Conservation (phyloP, 2,329 filamentous ascomycete genomes). For the Epichloe sp. region DNA sequence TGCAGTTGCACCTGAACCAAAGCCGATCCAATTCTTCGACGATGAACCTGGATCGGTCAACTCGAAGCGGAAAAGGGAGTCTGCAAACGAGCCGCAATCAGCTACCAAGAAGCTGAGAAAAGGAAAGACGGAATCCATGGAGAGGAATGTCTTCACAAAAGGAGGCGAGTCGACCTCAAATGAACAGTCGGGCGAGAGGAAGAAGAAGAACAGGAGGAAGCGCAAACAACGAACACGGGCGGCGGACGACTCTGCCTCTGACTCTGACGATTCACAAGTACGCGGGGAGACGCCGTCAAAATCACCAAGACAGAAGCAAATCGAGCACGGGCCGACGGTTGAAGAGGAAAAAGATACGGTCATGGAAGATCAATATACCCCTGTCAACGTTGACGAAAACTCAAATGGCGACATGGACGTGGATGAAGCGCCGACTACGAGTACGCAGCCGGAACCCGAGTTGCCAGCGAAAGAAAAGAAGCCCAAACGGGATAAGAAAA, state of each 20-base stretch:
- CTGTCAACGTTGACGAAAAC: neutral
- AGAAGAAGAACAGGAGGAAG: constrained; percentile 23
- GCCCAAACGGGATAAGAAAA: constrained; percentile 11
- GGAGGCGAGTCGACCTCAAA: neutral
- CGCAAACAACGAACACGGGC: constrained; percentile 20
- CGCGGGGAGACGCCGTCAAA: neutral
- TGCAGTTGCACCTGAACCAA: constrained; percentile 1
- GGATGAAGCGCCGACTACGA: neutral
- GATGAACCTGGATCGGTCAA: constrained; percentile 14
- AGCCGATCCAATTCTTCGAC: constrained; percentile 15
- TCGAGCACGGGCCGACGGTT: neutral
- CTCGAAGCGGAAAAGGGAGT: constrained; percentile 25
- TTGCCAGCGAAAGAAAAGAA: neutral
- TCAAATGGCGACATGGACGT: neutral
- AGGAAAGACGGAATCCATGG: constrained; percentile 1
- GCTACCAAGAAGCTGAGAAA: constrained; percentile 23
- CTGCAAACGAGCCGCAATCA: constrained; percentile 16
- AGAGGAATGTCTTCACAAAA: constrained; percentile 8
- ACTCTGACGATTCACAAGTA: constrained; percentile 8
- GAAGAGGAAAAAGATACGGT: neutral
- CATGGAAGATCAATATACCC: neutral
- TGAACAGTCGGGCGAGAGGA: constrained; percentile 3
- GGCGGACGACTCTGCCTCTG: constrained; percentile 9
- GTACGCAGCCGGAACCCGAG: neutral
- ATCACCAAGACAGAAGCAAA: neutral